These are phyloP conservation scores for Micractinium sp. DNA, from an alignment of 139 green algal species.

Conservation along the genomic window DNA sequence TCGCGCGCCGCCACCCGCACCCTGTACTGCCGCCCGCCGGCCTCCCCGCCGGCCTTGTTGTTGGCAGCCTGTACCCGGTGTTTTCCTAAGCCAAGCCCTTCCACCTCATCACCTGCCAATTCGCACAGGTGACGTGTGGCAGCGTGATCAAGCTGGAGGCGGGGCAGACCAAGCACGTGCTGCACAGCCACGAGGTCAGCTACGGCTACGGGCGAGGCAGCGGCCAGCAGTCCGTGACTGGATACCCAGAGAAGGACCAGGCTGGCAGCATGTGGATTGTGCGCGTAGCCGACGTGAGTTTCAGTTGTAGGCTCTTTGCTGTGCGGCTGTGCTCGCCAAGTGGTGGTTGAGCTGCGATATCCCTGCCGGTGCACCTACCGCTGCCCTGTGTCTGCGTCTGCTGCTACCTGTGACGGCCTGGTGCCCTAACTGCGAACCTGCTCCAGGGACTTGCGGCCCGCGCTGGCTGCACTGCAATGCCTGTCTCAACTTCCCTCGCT, in stretches of 20 bases:
- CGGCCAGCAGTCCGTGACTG: constrained; percentile 93
- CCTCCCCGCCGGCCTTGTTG: too few relatives aligned
- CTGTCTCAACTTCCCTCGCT: neutral
- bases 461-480: neutral
- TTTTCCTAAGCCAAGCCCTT: too few relatives aligned
- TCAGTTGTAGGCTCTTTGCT: neutral
- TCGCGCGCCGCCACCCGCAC: too few relatives aligned
- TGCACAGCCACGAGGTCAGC: constrained; percentile 90
- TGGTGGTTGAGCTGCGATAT: neutral
- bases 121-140: constrained; percentile 88
- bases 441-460: too few relatives aligned
- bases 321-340: neutral
- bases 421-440: too few relatives aligned
- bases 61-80: too few relatives aligned
- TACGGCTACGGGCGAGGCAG: constrained; percentile 82
- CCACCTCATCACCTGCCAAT: too few relatives aligned
- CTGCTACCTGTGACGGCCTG: neutral
- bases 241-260: constrained; percentile 67
- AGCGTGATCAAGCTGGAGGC: constrained; percentile 90
- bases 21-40: too few relatives aligned
- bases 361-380: neutral
- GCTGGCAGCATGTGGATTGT: constrained; percentile 85
- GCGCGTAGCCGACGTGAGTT: constrained; percentile 17
- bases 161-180: constrained; percentile 50
- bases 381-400: neutral